These are phyloP conservation scores for Microdochium nivale DNA, from an alignment of 2,329 filamentous ascomycete species.

Conservation along the genomic window DNA sequence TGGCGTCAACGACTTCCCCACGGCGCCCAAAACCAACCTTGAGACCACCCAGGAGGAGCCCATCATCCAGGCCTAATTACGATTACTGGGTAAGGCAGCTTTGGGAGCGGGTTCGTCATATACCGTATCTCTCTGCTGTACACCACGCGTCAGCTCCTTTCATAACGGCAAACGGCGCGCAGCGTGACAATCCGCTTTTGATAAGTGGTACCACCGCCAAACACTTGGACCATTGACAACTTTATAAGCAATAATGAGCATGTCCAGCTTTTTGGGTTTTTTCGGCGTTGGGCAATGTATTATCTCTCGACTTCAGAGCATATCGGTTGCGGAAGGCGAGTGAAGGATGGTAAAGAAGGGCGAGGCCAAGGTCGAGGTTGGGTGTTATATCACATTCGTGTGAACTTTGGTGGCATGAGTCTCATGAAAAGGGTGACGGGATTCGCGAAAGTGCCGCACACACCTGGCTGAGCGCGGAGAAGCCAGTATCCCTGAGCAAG, in stretches of 20 bases:
- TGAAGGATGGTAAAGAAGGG: no score
- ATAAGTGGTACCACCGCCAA: neutral
- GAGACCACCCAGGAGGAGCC: neutral
- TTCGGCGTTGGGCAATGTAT: neutral
- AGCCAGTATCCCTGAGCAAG: no score
- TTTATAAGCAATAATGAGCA: neutral
- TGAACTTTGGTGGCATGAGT: no score
- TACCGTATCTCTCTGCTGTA: neutral
- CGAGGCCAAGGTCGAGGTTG: no score
- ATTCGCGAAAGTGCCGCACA: no score
- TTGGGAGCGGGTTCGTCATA: neutral
- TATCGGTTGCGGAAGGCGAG: neutral
- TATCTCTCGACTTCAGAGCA: neutral
- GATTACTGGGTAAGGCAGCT: neutral
- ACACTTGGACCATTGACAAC: neutral
- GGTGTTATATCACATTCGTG: no score
- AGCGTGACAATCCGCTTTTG: neutral
- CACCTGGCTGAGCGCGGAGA: no score
- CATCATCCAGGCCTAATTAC: neutral
- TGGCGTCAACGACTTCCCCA: slow-evolving; percentile 36
- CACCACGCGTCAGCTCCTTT: no score
- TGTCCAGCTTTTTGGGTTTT: neutral
- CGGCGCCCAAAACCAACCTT: slow-evolving; percentile 19
- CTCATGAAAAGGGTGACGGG: no score
- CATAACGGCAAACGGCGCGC: no score